Percentiles rank a stretch among this genome's conserved stretches.
Evolutionary conservation across 225 moss, liverwort and hornwort species (phyloP).

Genomic region (Lunularia cruciata): DNA sequence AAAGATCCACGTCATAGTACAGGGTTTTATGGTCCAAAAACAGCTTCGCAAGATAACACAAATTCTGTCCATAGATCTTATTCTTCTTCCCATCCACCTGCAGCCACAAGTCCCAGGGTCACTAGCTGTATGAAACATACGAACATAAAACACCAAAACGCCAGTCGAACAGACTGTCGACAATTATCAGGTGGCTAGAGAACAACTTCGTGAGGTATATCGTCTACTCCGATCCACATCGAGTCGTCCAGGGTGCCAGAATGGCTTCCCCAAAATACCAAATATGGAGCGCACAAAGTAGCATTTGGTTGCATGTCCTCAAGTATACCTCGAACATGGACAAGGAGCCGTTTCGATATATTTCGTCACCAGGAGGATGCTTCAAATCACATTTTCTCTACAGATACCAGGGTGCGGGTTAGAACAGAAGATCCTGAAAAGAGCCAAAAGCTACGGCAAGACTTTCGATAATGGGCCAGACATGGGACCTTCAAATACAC

Average conservation of each 20-base stretch:
- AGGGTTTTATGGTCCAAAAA: constrained; percentile 93
- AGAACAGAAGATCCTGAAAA: not conserved
- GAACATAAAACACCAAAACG: no score
- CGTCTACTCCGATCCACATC: no score
- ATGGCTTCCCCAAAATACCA: no score
- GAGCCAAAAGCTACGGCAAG: not conserved
- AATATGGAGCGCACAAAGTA: no score
- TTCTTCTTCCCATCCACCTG: constrained; percentile 96
- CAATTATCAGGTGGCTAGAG: not conserved
- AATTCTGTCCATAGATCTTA: constrained; percentile 91
- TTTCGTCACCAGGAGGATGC: constrained; percentile 95
- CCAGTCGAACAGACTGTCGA: no score
- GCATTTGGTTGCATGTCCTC: no score
- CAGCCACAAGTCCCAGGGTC: not conserved
- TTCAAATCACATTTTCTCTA: constrained; percentile 88
- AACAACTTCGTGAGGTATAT: no score
- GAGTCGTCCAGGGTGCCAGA: no score
- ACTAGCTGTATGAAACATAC: no score
- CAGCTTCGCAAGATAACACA: constrained; percentile 90
- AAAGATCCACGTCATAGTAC: constrained; percentile 94
- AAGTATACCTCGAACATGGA: constrained; percentile 98
- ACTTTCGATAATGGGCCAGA: not conserved
- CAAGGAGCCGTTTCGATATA: constrained; percentile 84
- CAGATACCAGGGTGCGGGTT: not conserved
- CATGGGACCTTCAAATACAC: not conserved